A percentile compares a stretch with the other conserved stretches of the same genome.
Evolutionary conservation across 192 early-diverging fungal species (phyloP).

Genomic region (Umbelopsis isabellina): DNA sequence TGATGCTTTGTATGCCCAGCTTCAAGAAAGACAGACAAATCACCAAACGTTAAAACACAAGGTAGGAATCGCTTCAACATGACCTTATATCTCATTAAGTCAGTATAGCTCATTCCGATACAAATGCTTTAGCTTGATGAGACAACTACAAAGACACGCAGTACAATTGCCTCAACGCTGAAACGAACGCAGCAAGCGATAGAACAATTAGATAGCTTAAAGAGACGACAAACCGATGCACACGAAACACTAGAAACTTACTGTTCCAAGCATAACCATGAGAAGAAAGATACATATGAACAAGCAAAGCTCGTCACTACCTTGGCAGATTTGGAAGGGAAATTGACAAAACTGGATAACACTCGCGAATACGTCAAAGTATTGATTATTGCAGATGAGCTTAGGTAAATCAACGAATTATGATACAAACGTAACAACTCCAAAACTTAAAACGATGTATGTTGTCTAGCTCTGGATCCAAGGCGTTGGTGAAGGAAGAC

Average conservation of each 20-base stretch:
- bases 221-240: not conserved
- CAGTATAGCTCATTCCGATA: too few species aligned
- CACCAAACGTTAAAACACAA: not conserved
- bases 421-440: not conserved
- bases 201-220: not conserved
- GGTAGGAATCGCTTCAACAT: not conserved
- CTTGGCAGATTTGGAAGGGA: constrained; percentile 9
- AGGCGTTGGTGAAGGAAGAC: constrained; percentile 40
- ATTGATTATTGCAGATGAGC: constrained; percentile 42
- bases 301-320: constrained; percentile 1
- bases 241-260: not conserved
- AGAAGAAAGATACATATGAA: not conserved
- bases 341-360: constrained; percentile 11
- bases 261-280: not conserved
- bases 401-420: constrained; percentile 39
- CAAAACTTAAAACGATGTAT: not conserved
- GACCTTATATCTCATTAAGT: too few species aligned
- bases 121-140: not conserved
- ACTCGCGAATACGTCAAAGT: constrained; percentile 43
- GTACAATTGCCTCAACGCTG: not conserved
- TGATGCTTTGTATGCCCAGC: not conserved
- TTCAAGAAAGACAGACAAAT: constrained; percentile 3
- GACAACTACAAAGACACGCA: not conserved
- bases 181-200: constrained; percentile 7
- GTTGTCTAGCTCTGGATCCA: constrained; percentile 36